Evolutionary conservation across 306 rosid species (phyloP).

Genomic region (Cucurbita pepo): DNA sequence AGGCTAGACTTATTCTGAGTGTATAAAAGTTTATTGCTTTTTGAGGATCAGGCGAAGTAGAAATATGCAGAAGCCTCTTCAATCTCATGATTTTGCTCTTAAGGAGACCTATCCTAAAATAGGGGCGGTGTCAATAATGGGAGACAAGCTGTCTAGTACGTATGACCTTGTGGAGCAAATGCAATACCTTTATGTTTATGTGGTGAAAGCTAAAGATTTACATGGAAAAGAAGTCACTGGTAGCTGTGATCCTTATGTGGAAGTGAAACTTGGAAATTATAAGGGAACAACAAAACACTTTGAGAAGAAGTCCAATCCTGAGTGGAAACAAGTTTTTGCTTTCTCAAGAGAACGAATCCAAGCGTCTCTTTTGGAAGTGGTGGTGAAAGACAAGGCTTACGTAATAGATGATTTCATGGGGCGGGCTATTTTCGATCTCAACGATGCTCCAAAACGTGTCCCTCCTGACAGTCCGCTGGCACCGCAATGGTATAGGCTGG

Average conservation of each 20-base stretch:
- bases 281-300: slow-evolving; percentile 63
- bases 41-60: background rate
- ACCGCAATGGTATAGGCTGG: slow-evolving; percentile 77
- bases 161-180: slow-evolving; percentile 90
- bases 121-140: slow-evolving; percentile 40
- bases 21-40: background rate
- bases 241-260: slow-evolving; percentile 78
- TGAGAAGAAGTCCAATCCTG: slow-evolving; percentile 71
- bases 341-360: slow-evolving; percentile 75
- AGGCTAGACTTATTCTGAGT: background rate
- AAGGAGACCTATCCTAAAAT: slow-evolving; percentile 82
- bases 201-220: slow-evolving; percentile 76
- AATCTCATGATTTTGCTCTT: slow-evolving; percentile 52
- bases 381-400: slow-evolving; percentile 70
- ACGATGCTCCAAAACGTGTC: slow-evolving; percentile 58
- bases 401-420: slow-evolving; percentile 70
- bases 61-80: slow-evolving; percentile 67
- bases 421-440: slow-evolving; percentile 46
- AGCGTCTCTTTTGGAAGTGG: slow-evolving; percentile 66
- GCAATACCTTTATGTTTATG: slow-evolving; percentile 74
- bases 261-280: slow-evolving; percentile 81
- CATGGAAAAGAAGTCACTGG: slow-evolving; percentile 76
- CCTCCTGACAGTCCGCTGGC: slow-evolving; percentile 94
- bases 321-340: slow-evolving; percentile 72
- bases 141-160: slow-evolving; percentile 70